Evolutionary conservation across 176 grass and related monocot genomes (phyloP), one percentile per base, ranked within the genome.

Genomic region (Bolboschoenus planiculmis): DNA sequence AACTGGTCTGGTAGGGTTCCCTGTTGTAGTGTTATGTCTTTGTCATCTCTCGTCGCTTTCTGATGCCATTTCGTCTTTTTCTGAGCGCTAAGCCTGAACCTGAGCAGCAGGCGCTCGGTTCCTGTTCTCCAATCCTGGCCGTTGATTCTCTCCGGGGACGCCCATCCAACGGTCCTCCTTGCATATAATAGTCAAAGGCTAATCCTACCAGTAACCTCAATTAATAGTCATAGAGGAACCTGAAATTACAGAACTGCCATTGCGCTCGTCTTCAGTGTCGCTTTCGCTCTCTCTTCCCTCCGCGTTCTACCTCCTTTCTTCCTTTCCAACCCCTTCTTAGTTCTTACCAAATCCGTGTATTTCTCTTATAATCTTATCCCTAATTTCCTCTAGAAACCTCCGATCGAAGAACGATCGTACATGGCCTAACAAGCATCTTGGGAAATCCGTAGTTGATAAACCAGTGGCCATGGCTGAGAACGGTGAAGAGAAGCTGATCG

Each of bases 401-500:
- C 87, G 75, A 72, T 87, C 24, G n/a, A 39, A 51, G 4, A 57
- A 24, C 7, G 5, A 27, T 50, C 43, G 36, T 7, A 15, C 27
- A 42, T 84, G 56, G 35, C 46, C 55, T 58, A 59, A 44, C 35
- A 5, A 10, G 47, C n/a, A 46, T 16, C 78, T 59, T 37, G 1
- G 51, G 26, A 24, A 58, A 14, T 9, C 5, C 30, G 21, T 31
- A 73, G 7, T 56, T 5, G 26, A 56, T 62, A n/a, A n/a, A n/a
- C n/a, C 16, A 24, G 78, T 16, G 39, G 47, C 36, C 43, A 99
- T 99, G 96, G 96, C 93, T 61, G 96, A 95, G 87, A 92, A 99
- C 84, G 96, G 96, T 21, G 96, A 99, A 87, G 91, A 95, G 85
- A 95, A 95, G 87, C 84, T 99, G 82, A 91, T 99, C 29, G 91